phyloP scores from a whole-genome alignment of 1,284 basidiomycete species.

The Exobasidium cylindrosporum region DNA sequence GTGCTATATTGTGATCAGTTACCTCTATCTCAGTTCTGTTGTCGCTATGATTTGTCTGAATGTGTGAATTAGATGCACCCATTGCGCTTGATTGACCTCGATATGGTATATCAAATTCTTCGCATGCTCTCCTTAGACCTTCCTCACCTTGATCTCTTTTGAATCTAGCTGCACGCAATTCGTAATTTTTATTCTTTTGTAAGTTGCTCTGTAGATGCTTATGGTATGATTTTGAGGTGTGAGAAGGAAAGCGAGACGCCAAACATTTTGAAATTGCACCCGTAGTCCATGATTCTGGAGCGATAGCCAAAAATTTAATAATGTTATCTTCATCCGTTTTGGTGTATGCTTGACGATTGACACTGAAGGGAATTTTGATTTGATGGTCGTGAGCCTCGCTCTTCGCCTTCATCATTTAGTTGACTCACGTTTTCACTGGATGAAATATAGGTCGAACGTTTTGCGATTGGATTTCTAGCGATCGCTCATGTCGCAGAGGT shows the following conservation, averaged over 20 bases:
- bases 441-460: background rate
- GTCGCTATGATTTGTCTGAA: too few species aligned
- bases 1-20: too few species aligned
- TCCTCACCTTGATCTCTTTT: too few species aligned
- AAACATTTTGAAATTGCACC: background rate
- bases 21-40: too few species aligned
- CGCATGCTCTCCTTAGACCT: too few species aligned
- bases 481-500: background rate
- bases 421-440: background rate
- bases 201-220: background rate
- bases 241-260: background rate
- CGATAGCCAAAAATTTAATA: background rate
- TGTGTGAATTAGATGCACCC: too few species aligned
- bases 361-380: background rate
- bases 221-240: background rate
- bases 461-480: background rate
- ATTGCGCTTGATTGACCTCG: too few species aligned
- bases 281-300: background rate
- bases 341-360: background rate
- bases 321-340: background rate
- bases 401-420: too few species aligned
- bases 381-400: too few species aligned
- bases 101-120: too few species aligned
- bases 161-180: too few species aligned
- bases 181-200: constrained; percentile 4